phyloP scores from a whole-genome alignment of 2,329 filamentous ascomycete genomes.

The Catunica adiposa region DNA sequence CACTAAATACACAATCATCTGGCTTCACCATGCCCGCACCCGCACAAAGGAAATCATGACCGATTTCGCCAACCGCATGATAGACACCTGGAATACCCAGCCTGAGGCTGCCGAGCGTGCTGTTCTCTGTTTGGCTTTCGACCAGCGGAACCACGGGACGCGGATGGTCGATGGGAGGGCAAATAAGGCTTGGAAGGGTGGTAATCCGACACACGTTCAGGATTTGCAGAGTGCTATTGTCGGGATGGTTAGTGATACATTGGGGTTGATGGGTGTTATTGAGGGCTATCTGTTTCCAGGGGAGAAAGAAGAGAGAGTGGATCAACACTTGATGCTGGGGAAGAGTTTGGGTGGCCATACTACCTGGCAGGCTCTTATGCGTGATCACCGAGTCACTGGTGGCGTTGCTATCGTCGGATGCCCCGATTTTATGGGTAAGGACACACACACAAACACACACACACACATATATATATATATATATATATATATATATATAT shows the following conservation, averaged over 20 bases:
- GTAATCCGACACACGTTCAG: slow-evolving; percentile 67
- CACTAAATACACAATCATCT: slow-evolving; percentile 57
- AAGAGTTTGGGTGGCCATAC: slow-evolving; percentile 78
- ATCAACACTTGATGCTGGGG: slow-evolving; percentile 54
- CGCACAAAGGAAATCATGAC: slow-evolving; percentile 58
- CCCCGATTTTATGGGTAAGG: slow-evolving; percentile 62
- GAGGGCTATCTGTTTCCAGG: slow-evolving; percentile 55
- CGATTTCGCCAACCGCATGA: slow-evolving; percentile 49
- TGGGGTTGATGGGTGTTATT: slow-evolving; percentile 58
- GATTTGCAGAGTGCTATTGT: slow-evolving; percentile 78
- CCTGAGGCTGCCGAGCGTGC: slow-evolving; percentile 27
- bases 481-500: too few relatives aligned
- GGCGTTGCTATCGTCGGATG: slow-evolving; percentile 74
- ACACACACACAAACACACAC: too few relatives aligned
- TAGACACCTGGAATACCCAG: slow-evolving; percentile 49
- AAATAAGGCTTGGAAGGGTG: slow-evolving; percentile 60
- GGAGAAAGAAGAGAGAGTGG: slow-evolving; percentile 26
- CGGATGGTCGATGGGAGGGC: slow-evolving; percentile 48
- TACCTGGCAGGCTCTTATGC: slow-evolving; percentile 67
- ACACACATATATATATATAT: too few relatives aligned
- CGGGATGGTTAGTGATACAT: slow-evolving; percentile 58
- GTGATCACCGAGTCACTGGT: slow-evolving; percentile 61
- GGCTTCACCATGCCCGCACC: slow-evolving; percentile 73
- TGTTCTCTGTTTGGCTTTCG: slow-evolving; percentile 69
- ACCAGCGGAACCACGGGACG: slow-evolving; percentile 83